Evolutionary conservation across 2,329 filamentous ascomycete genomes (phyloP).

Genomic region (Aspergillus nomiae): DNA sequence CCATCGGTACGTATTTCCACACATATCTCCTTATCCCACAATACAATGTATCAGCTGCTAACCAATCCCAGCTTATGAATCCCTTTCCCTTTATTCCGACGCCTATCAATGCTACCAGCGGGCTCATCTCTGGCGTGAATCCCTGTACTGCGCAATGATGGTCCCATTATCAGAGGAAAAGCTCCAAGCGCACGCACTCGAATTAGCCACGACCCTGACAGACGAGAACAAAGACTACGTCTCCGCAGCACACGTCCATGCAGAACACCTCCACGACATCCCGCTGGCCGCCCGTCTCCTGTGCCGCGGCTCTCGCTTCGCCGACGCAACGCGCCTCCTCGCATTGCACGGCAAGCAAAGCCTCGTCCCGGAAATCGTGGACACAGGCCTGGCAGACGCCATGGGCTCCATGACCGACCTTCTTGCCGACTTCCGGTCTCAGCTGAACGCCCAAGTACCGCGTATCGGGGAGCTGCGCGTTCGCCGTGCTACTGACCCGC

Average conservation of each 20-base stretch:
- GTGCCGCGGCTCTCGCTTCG: conserved; percentile 85
- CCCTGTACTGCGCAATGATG: conserved; percentile 75
- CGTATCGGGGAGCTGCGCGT: conserved; percentile 78
- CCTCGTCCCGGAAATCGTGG: conserved; percentile 70
- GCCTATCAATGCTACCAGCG: conserved; percentile 83
- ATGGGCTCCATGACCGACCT: conserved; percentile 84
- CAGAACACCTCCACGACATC: conserved; percentile 77
- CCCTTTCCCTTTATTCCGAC: conserved; percentile 69
- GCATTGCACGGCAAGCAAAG: conserved; percentile 61
- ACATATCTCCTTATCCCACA: background rate
- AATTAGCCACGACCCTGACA: conserved; percentile 74
- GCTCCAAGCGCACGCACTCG: conserved; percentile 68
- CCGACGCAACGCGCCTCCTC: conserved; percentile 81
- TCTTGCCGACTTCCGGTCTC: conserved; percentile 86
- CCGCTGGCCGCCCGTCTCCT: conserved; percentile 71
- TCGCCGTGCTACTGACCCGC: conserved; percentile 80
- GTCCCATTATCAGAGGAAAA: conserved; percentile 63
- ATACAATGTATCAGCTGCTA: conserved; percentile 10
- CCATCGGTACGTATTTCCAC: conserved; percentile 55
- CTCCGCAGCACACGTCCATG: conserved; percentile 75
- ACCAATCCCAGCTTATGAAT: conserved; percentile 70
- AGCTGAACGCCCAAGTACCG: conserved; percentile 81
- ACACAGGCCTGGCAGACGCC: conserved; percentile 77
- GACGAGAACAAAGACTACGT: conserved; percentile 80
- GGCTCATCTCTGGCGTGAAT: conserved; percentile 88